Percentiles rank a stretch among this genome's conserved stretches.
These are phyloP conservation scores for Pythium monospermum DNA, from an alignment of 352 stramenopile genomes.

Conservation along the genomic window DNA sequence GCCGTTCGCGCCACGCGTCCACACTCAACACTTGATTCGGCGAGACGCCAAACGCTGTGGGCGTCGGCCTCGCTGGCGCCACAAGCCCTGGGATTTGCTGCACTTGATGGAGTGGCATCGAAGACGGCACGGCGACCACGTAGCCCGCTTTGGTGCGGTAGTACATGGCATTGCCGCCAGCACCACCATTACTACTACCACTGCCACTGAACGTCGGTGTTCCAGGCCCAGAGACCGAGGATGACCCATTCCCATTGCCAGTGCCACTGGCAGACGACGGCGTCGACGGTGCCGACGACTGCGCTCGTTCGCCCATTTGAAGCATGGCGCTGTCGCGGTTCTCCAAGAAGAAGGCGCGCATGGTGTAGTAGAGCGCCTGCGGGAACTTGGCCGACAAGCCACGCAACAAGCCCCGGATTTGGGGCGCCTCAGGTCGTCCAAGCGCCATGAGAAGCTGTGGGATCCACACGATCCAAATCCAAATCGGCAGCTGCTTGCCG, in stretches of 20 bases:
- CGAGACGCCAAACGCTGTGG: constrained; percentile 63
- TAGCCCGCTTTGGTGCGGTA: constrained; percentile 79
- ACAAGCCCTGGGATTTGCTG: constrained; percentile 74
- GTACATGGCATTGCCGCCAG: constrained; percentile 38
- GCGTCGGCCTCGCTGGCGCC: constrained; percentile 49
- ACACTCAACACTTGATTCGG: constrained; percentile 59
- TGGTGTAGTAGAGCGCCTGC: constrained; percentile 97
- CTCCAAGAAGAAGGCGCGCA: constrained; percentile 97
- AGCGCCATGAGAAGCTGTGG: constrained; percentile 95
- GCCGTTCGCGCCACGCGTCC: constrained; percentile 55
- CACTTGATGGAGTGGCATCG: constrained; percentile 50
- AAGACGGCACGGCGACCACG: constrained; percentile 65
- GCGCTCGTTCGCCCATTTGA: constrained; percentile 11
- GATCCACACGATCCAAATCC: constrained; percentile 99
- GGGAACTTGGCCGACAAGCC: constrained; percentile 92
- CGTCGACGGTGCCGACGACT: constrained; percentile 12
- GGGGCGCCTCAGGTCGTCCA: constrained; percentile 84
- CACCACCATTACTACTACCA: too few relatives aligned
- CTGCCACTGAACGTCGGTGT: constrained; percentile 28
- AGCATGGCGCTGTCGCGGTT: constrained; percentile 89
- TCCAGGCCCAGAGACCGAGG: constrained; percentile 4
- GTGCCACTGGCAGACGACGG: constrained; percentile 15
- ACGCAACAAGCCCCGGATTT: constrained; percentile 79
- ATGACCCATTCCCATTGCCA: too few relatives aligned
- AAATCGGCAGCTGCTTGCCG: constrained; percentile 93